Conservation (phyloP, 1,284 basidiomycete genomes). For the Microbotryum silenes-acaulis region DNA sequence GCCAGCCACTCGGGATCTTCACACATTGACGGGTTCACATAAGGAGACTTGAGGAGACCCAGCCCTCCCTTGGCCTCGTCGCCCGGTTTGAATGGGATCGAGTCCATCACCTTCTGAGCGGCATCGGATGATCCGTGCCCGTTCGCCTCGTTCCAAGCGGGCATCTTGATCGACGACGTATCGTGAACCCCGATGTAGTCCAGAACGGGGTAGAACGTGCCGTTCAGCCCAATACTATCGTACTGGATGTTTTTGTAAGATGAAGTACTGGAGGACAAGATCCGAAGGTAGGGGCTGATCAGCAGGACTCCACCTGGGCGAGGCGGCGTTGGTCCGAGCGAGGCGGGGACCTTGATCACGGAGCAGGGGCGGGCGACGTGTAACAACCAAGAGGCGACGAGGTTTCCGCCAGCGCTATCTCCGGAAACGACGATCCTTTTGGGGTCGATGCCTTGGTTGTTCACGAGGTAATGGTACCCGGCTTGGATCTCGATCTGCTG, state of each 20-base stretch:
- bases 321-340: background rate
- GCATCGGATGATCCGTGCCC: background rate
- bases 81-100: too few relatives aligned
- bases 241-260: background rate
- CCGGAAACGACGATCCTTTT: constrained; percentile 57
- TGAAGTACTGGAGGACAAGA: background rate
- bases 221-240: background rate
- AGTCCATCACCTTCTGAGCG: background rate
- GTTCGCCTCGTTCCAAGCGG: background rate
- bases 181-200: constrained; percentile 1
- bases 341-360: background rate
- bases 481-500: constrained; percentile 58
- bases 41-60: background rate
- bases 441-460: constrained; percentile 45
- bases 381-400: constrained; percentile 39
- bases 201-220: background rate
- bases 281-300: background rate
- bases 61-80: background rate
- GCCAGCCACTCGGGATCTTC: background rate
- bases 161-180: background rate
- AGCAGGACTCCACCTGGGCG: background rate
- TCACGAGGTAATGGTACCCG: constrained; percentile 54
- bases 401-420: constrained; percentile 65
- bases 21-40: background rate
- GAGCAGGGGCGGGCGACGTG: constrained; percentile 8